Evolutionary conservation across 148 eudicot genomes (phyloP), one percentile per base, ranked within the genome.

Genomic region (Salicornia ramosissima): DNA sequence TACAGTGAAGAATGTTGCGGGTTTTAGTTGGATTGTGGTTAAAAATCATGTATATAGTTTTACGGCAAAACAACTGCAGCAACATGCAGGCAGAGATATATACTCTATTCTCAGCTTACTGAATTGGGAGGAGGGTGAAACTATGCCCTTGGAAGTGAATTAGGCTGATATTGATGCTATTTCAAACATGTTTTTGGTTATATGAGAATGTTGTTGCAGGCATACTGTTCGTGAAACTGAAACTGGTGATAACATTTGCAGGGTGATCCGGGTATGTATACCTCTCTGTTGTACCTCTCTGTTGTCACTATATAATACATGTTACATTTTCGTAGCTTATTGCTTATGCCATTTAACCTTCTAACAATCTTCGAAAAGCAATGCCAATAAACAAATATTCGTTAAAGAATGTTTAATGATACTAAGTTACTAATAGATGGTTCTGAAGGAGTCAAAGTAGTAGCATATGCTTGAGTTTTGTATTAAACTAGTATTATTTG

Each of bases 21-120:
- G 86, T 51, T 81, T 83, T 69, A 85, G 97, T 69, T 85, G 82
- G 89, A 78, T 89, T 72, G 84, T 80, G 47, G 55, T 91, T 33
- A 73, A 71, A 64, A 77, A 60, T 75, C 71, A 50, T 65, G 54
- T 72, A 2, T 75, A 59, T 70, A 66, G 71, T 69, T 91, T 89
- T 69, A 71, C 70, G 42, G 78, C 78, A 52, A 79, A 84, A 67
- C 77, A 85, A 19, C 59, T 86, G 51, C 26, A 76, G 60, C 82
- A 84, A 33, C 71, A 75, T 74, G 81, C 81, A 75, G 78, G 83
- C 30, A 61, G 69, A 65, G 66, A 83, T 30, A 71, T 86, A 18
- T 87, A 84, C 75, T 63, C 49, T 8, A 49, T 84, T 28, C 81
- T 88, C 43, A 71, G 72, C 73, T 77, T 85, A 70, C 69, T 91